Evolutionary conservation across 371 early-diverging fungal species (phyloP).

Genomic region (Aphelidium insulamus): DNA sequence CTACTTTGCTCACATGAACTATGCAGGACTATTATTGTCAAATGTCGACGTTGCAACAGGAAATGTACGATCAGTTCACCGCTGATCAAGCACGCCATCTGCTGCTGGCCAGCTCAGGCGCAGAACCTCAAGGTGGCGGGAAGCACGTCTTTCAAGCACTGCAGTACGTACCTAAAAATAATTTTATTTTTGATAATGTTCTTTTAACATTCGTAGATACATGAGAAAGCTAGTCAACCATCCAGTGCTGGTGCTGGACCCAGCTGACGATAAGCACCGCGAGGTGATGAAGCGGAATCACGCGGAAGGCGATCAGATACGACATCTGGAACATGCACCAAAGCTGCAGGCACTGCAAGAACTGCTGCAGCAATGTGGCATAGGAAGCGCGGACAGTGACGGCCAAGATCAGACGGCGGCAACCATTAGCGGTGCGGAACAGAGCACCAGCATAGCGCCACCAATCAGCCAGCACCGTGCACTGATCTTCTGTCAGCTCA

Average conservation of each 20-base stretch:
- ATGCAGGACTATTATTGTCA: constrained; percentile 93
- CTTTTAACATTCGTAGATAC: no score
- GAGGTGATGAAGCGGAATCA: constrained; percentile 32
- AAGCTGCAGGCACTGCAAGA: constrained; percentile 73
- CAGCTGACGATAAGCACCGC: constrained; percentile 56
- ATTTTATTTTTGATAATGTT: no score
- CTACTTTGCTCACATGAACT: constrained; percentile 75
- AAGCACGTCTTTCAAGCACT: constrained; percentile 90
- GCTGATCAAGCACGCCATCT: no score
- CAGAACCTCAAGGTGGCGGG: constrained; percentile 15
- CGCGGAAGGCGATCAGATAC: constrained; percentile 34
- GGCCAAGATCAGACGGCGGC: constrained; percentile 18
- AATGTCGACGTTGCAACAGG: constrained; percentile 55
- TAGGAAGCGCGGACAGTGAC: constrained; percentile 35
- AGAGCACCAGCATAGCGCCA: constrained; percentile 7
- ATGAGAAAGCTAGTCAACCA: constrained; percentile 91
- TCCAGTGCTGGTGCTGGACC: constrained; percentile 67
- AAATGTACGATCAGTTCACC: constrained; percentile 78
- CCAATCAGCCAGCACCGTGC: constrained; percentile 77
- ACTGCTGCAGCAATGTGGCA: constrained; percentile 75
- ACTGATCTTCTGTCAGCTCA: constrained; percentile 92
- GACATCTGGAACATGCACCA: constrained; percentile 75
- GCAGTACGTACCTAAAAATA: no score
- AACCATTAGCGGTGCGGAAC: no score
- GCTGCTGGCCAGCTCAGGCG: no score